These are phyloP conservation scores for Chytridium lagenaria DNA, from an alignment of 371 early-diverging fungal species.

Conservation along the genomic window DNA sequence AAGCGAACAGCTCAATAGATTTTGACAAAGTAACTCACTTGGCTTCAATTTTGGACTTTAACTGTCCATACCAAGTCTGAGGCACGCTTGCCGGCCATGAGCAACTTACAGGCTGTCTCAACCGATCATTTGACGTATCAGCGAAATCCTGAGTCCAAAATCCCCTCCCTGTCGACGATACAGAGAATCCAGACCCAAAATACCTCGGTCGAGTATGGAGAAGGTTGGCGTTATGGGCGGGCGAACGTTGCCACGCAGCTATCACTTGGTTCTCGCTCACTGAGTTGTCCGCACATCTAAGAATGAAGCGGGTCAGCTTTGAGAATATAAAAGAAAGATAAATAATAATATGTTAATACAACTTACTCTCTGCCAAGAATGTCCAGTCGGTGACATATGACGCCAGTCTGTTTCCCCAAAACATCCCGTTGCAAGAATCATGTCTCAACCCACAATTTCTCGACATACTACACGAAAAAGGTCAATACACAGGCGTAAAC, in stretches of 20 bases:
- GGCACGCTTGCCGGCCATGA: background rate
- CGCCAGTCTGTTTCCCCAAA: constrained; percentile 9
- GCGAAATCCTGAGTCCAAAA: constrained; percentile 17
- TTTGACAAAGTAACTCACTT: too few species aligned
- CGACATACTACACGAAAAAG: background rate
- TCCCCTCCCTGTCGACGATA: background rate
- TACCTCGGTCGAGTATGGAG: background rate
- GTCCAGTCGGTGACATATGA: constrained; percentile 16
- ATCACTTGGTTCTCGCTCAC: constrained; percentile 8
- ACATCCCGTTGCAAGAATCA: constrained; percentile 14
- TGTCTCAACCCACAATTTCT: constrained; percentile 7
- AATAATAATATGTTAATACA: background rate
- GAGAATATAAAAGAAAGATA: too few species aligned
- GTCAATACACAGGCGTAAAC: background rate
- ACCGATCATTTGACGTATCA: background rate
- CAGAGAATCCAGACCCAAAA: constrained; percentile 1
- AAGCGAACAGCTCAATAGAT: too few species aligned
- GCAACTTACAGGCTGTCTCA: background rate
- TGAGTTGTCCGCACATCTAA: constrained; percentile 10
- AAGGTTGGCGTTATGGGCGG: constrained; percentile 9
- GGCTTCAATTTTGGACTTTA: background rate
- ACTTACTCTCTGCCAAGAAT: constrained; percentile 9
- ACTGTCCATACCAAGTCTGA: constrained; percentile 1
- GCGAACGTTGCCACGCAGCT: constrained; percentile 11
- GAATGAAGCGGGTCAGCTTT: background rate